Base-by-base conservation (phyloP, 140 eudicot genomes). In the Oenanthe javanica region DNA sequence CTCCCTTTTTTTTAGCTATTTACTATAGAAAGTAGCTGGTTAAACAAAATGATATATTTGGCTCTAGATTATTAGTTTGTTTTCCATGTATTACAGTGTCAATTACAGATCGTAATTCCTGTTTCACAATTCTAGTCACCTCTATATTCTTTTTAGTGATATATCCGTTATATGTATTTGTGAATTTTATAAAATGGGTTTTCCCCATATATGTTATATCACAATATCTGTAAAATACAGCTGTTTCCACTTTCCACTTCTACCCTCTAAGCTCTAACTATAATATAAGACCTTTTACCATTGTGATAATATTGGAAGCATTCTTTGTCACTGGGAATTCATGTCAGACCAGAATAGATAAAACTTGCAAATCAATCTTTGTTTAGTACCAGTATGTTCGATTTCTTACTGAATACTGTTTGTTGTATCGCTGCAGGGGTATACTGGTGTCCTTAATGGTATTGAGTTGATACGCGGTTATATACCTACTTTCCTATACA, bases 401-500 rank as follows among this genome's bases (percentile, higher is more conserved):
- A 18, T 25, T 49, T 43, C 51, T 49, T 75, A 6, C 40, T 43
- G 0, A 42, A 47, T 38, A 79, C 38, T 75, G 18, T 51, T 63
- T 67, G n/a, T 82, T 81, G 54, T 40, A 73, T 54, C 54, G 76
- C 50, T 84, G 78, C 84, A 89, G 93, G 91, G 91, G 50, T 93
- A 89, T 83, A 91, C 98, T 48, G 90, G 88, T 38, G 19, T 88
- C n/a, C 85, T 93, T 77, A 93, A 93, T 86, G 72, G 87, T 84
- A 86, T 91, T 3, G 96, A 93, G 85, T 46, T 31, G 40, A 72
- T 10, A 23, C 81, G 79, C 1, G 92, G 93, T 76, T 93, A 81
- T 77, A 86, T 93, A 78, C 98, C 98, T 63, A 50, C 79, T 77
- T 88, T 85, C 85, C 77, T 93, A 82, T 93, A 91, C 85, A 88